These are phyloP conservation scores for Iberis pinnata DNA, from an alignment of 345 rosid genomes.

Conservation along the genomic window DNA sequence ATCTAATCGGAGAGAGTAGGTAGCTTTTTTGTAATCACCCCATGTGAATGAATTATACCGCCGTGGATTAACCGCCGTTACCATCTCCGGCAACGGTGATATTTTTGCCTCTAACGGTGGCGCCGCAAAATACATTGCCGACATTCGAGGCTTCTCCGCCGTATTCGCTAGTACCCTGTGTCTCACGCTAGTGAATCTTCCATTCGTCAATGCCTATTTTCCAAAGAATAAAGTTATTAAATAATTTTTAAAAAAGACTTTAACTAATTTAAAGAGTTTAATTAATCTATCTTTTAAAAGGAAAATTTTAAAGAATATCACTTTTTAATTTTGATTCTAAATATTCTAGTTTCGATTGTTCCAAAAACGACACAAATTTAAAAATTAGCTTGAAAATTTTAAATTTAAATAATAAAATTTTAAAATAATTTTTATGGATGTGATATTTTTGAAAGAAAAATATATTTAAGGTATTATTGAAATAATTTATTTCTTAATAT, in stretches of 20 bases:
- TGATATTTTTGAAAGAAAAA: too few relatives aligned
- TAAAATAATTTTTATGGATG: too few relatives aligned
- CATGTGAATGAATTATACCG: constrained; percentile 66
- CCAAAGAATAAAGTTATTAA: neutral
- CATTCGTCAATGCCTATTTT: constrained; percentile 71
- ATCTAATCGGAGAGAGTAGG: constrained; percentile 57
- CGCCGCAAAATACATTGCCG: constrained; percentile 80
- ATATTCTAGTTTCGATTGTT: too few relatives aligned
- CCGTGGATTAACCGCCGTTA: constrained; percentile 43
- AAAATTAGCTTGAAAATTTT: too few relatives aligned
- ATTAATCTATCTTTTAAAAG: too few relatives aligned
- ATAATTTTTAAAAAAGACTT: neutral
- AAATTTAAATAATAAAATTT: too few relatives aligned
- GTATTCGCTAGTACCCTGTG: constrained; percentile 67
- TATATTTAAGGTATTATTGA: too few relatives aligned
- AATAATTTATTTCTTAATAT: too few relatives aligned
- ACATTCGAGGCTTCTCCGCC: constrained; percentile 56
- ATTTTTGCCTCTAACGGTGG: constrained; percentile 58
- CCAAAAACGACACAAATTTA: too few relatives aligned
- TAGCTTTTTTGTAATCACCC: constrained; percentile 71
- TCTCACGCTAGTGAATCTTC: constrained; percentile 72
- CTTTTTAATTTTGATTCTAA: too few relatives aligned
- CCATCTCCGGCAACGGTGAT: constrained; percentile 47
- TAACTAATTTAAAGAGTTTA: neutral
- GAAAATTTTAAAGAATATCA: too few relatives aligned